phyloP scores from a whole-genome alignment of 1,284 basidiomycete species.

The Apiotrichum mycotoxinovorans region DNA sequence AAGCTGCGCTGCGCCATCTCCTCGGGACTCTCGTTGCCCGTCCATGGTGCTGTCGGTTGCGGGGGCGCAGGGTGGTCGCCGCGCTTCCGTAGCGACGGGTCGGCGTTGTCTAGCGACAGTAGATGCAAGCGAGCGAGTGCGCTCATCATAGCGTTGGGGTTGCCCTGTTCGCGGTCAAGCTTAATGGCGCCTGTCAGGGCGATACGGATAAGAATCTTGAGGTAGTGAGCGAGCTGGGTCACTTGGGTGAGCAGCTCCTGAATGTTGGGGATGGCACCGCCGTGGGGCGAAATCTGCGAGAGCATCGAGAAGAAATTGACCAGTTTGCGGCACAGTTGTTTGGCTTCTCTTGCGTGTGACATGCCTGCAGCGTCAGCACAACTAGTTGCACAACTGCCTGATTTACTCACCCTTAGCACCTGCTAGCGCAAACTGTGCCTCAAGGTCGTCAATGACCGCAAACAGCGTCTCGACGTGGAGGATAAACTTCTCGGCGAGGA shows the following conservation, averaged over 20 bases:
- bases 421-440: conserved; percentile 78
- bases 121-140: conserved; percentile 91
- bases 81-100: conserved; percentile 63
- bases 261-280: conserved; percentile 63
- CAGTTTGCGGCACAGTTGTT: conserved; percentile 97
- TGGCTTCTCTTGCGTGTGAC: conserved; percentile 95
- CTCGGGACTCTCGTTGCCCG: conserved; percentile 28
- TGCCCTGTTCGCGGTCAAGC: conserved; percentile 83
- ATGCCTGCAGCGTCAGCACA: conserved; percentile 64
- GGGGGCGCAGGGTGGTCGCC: conserved; percentile 34
- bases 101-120: conserved; percentile 80
- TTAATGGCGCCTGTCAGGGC: conserved; percentile 93
- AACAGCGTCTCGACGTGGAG: conserved; percentile 97
- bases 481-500: conserved; percentile 98
- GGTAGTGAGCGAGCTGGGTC: conserved; percentile 95
- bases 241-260: conserved; percentile 97
- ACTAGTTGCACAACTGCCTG: neutral
- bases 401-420: conserved; percentile 69
- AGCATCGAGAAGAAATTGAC: conserved; percentile 97
- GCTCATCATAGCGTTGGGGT: conserved; percentile 75
- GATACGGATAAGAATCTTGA: conserved; percentile 98
- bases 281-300: conserved; percentile 54
- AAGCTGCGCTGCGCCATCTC: conserved; percentile 41
- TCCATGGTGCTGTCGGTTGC: conserved; percentile 13
- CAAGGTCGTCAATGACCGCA: conserved; percentile 93